Evolutionary conservation across 225 moss, liverwort and hornwort genomes (phyloP).

Genomic region (Marchantia polymorpha): DNA sequence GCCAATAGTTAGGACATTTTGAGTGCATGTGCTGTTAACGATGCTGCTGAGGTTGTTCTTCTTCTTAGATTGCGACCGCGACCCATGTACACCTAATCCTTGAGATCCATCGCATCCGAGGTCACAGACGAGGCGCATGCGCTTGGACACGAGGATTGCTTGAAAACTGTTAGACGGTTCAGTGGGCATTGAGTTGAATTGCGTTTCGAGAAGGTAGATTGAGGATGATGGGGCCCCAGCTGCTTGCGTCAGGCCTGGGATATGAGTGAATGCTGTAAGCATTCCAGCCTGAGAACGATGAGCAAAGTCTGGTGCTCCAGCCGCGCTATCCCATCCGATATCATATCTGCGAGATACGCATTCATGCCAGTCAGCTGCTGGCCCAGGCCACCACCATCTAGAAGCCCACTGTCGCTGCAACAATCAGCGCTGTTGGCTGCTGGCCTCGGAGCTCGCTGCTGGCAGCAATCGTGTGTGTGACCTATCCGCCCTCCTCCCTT

Average conservation of each 20-base stretch:
- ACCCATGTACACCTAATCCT: neutral
- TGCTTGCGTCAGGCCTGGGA: neutral
- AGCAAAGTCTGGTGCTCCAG: neutral
- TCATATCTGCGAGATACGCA: constrained; percentile 5
- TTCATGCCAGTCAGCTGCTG: constrained; percentile 3
- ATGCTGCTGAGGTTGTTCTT: too few species aligned
- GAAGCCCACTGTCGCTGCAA: neutral
- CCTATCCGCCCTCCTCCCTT: neutral
- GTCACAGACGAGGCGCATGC: neutral
- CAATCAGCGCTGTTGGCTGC: neutral
- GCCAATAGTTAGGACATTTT: neutral
- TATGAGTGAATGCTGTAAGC: neutral
- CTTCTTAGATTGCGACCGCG: neutral
- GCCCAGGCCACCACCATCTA: neutral
- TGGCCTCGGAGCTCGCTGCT: neutral
- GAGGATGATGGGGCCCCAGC: constrained; percentile 8
- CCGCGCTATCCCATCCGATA: neutral
- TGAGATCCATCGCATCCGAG: constrained; percentile 14
- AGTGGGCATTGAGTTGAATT: constrained; percentile 10
- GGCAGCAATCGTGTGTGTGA: neutral
- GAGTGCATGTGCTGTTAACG: neutral
- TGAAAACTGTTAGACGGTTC: neutral
- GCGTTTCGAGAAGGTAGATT: neutral
- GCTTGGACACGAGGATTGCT: constrained; percentile 1
- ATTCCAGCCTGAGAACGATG: constrained; percentile 8